These are phyloP conservation scores for Pholiota adiposa DNA, from an alignment of 1,284 basidiomycete genomes.

Conservation along the genomic window DNA sequence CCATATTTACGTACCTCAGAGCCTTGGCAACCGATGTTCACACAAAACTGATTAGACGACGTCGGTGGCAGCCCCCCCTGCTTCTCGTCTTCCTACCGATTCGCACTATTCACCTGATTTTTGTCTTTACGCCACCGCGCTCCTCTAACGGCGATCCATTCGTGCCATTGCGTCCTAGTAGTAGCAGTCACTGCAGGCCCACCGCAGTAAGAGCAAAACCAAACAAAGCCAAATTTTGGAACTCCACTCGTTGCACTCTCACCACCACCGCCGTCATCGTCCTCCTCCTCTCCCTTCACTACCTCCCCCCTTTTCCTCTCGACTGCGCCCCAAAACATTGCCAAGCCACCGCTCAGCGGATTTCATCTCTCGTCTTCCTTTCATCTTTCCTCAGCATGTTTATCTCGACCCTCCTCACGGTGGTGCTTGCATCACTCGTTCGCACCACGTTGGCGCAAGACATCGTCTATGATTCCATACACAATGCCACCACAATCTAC, in stretches of 20 bases:
- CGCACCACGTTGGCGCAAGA: constrained; percentile 37
- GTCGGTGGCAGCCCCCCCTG: not conserved
- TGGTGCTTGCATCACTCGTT: constrained; percentile 48
- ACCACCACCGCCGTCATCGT: constrained; percentile 27
- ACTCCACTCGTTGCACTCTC: constrained; percentile 32
- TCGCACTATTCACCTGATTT: not conserved
- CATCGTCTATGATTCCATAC: constrained; percentile 38
- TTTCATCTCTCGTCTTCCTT: not conserved
- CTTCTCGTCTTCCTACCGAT: not conserved
- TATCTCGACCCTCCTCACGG: constrained; percentile 38
- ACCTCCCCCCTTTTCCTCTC: constrained; percentile 19
- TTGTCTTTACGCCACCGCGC: not conserved
- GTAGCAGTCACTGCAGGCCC: constrained; percentile 3
- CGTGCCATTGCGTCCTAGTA: not conserved
- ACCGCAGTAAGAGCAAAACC: constrained; percentile 29
- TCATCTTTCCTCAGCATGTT: constrained; percentile 35
- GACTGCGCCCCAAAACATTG: constrained; percentile 14
- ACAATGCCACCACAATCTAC: constrained; percentile 66
- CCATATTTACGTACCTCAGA: not conserved
- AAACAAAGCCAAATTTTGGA: constrained; percentile 38
- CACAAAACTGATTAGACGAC: not conserved
- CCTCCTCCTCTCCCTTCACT: constrained; percentile 19
- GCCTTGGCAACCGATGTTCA: not conserved
- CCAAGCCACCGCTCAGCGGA: not conserved
- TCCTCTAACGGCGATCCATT: not conserved